A percentile compares a stretch with the other conserved stretches of the same genome.
Conservation (phyloP, 2,329 filamentous ascomycete species). For the Colletotrichum siamense region DNA sequence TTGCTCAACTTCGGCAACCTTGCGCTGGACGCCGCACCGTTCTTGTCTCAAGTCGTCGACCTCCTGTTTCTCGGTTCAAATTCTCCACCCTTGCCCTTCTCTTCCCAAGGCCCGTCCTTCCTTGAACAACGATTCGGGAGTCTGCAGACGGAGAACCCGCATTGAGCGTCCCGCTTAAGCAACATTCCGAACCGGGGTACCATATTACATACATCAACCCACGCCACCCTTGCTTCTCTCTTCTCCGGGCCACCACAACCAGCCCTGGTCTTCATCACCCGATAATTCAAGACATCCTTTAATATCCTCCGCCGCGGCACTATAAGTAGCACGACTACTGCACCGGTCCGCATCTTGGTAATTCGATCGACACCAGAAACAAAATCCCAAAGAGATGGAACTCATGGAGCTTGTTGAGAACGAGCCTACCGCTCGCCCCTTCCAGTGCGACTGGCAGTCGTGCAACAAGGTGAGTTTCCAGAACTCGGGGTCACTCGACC, state of each 20-base stretch:
- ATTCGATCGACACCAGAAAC: slow-evolving; percentile 28
- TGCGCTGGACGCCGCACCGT: slow-evolving; percentile 23
- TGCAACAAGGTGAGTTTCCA: slow-evolving; percentile 62
- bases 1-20: slow-evolving; percentile 20
- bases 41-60: slow-evolving; percentile 19
- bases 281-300: slow-evolving; percentile 13
- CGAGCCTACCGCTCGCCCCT: slow-evolving; percentile 66
- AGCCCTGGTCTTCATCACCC: slow-evolving; percentile 9
- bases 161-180: slow-evolving; percentile 17
- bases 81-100: background rate
- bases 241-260: background rate
- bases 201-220: slow-evolving; percentile 14
- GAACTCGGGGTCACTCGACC: background rate
- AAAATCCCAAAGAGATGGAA: slow-evolving; percentile 54
- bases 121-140: slow-evolving; percentile 14
- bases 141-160: slow-evolving; percentile 13
- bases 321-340: slow-evolving; percentile 21
- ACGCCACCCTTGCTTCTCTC: slow-evolving; percentile 13
- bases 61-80: slow-evolving; percentile 6
- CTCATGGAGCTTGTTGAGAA: slow-evolving; percentile 70
- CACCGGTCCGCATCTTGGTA: slow-evolving; percentile 34
- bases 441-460: slow-evolving; percentile 67
- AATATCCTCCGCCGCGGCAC: slow-evolving; percentile 1
- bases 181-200: slow-evolving; percentile 13
- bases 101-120: background rate